These are phyloP conservation scores for Taphrina betulina DNA, from an alignment of 1,139 yeast genomes.

Conservation along the genomic window DNA sequence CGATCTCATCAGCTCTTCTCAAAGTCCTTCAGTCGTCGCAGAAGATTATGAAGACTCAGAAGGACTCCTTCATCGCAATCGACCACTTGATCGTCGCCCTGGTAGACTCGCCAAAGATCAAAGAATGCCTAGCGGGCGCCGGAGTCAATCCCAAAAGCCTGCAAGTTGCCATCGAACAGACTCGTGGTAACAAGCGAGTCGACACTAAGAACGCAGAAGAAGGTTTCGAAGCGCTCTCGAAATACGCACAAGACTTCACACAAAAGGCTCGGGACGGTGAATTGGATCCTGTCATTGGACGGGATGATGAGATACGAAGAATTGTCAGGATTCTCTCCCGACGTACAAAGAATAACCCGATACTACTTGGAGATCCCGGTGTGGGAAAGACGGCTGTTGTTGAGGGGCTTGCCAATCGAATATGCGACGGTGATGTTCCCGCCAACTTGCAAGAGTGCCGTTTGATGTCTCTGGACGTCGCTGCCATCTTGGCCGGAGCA, in stretches of 20 bases:
- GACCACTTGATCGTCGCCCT: constrained; percentile 87
- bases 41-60: constrained; percentile 79
- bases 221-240: constrained; percentile 75
- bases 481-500: constrained; percentile 97
- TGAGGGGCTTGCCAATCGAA: constrained; percentile 98
- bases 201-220: constrained; percentile 93
- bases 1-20: constrained; percentile 68
- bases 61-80: constrained; percentile 88
- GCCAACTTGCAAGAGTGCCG: constrained; percentile 75
- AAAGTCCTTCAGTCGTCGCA: constrained; percentile 67
- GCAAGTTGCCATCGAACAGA: constrained; percentile 73
- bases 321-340: constrained; percentile 92
- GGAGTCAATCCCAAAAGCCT: constrained; percentile 67
- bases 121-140: constrained; percentile 72
- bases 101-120: constrained; percentile 70
- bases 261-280: constrained; percentile 91
- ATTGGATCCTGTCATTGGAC: constrained; percentile 96
- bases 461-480: constrained; percentile 83
- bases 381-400: constrained; percentile 98
- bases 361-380: constrained; percentile 98
- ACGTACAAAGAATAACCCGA: constrained; percentile 94
- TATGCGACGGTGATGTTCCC: constrained; percentile 93
- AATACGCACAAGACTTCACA: constrained; percentile 91
- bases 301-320: constrained; percentile 96
- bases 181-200: constrained; percentile 88